Evolutionary conservation across 352 stramenopile species (phyloP).

Genomic region (Phytophthora macrochlamydospora): DNA sequence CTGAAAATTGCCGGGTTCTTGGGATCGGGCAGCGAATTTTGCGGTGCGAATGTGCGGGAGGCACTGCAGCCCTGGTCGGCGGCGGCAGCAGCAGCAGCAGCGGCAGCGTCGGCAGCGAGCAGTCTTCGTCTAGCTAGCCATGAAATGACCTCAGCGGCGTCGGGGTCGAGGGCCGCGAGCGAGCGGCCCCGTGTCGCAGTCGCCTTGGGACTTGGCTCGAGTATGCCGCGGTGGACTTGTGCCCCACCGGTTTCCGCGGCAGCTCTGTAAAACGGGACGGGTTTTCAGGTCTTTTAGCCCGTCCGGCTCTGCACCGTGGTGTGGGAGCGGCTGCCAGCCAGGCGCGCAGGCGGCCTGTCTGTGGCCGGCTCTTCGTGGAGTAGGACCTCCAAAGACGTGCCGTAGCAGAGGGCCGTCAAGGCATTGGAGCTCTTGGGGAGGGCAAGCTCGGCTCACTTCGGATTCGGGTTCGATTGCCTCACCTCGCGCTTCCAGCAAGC

Average conservation of each 20-base stretch:
- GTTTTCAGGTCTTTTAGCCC: no score
- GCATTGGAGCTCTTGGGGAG: not conserved
- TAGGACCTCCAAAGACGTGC: conserved; percentile 1
- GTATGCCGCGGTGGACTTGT: not conserved
- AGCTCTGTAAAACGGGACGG: not conserved
- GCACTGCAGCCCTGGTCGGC: not conserved
- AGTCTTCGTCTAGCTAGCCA: no score
- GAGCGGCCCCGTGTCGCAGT: not conserved
- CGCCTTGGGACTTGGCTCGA: not conserved
- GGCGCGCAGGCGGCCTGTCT: not conserved
- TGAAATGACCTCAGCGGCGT: no score
- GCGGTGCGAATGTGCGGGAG: not conserved
- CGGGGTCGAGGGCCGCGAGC: not conserved
- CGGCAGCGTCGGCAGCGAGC: no score
- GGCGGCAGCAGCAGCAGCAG: not conserved
- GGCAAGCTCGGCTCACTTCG: conserved; percentile 23
- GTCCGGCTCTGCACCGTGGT: no score
- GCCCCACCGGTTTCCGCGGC: not conserved
- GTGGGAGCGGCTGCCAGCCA: not conserved
- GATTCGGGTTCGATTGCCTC: conserved; percentile 16
- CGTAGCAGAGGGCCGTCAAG: conserved; percentile 4
- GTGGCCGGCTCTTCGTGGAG: conserved; percentile 2
- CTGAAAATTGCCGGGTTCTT: conserved; percentile 2
- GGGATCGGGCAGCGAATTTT: conserved; percentile 1
- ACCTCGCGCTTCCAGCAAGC: conserved; percentile 1